These are phyloP conservation scores for Barnettozyma populi DNA, from an alignment of 805 yeast genomes.

Conservation along the genomic window DNA sequence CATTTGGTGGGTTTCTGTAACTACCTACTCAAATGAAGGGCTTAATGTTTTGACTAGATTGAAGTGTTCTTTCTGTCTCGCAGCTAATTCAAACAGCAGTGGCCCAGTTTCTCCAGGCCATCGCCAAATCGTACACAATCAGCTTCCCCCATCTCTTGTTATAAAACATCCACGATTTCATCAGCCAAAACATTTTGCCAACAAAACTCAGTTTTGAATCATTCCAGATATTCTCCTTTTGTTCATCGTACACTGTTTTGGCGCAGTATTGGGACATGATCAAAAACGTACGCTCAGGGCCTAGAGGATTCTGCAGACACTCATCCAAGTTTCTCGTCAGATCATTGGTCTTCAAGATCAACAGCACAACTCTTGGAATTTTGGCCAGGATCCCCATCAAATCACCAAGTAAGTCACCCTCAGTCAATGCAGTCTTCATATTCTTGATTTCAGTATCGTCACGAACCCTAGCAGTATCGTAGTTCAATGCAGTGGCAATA, in stretches of 20 bases:
- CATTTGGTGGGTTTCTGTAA: slow-evolving; percentile 3
- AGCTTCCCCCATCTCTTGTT: slow-evolving; percentile 14
- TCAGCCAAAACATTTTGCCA: slow-evolving; percentile 19
- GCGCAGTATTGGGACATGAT: slow-evolving; percentile 92
- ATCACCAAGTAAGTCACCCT: slow-evolving; percentile 60
- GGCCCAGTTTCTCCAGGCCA: slow-evolving; percentile 15
- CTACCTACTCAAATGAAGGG: background rate
- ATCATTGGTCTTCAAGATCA: slow-evolving; percentile 91
- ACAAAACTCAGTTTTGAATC: background rate
- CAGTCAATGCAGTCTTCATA: slow-evolving; percentile 61
- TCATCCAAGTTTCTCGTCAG: slow-evolving; percentile 87
- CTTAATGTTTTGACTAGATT: too few species aligned
- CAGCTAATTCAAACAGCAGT: background rate
- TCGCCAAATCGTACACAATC: slow-evolving; percentile 15
- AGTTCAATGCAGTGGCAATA: slow-evolving; percentile 64
- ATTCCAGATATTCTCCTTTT: slow-evolving; percentile 32
- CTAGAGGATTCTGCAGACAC: slow-evolving; percentile 70
- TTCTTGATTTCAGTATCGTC: slow-evolving; percentile 54
- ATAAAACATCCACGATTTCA: slow-evolving; percentile 22
- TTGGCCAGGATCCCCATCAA: slow-evolving; percentile 73
- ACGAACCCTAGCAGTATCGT: slow-evolving; percentile 53
- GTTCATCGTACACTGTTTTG: slow-evolving; percentile 65
- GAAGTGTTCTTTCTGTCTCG: background rate
- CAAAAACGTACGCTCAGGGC: slow-evolving; percentile 80
- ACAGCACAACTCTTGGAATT: slow-evolving; percentile 80